Base-by-base conservation (phyloP, 2,329 filamentous ascomycete genomes). In the Talaromyces amestolkiae region DNA sequence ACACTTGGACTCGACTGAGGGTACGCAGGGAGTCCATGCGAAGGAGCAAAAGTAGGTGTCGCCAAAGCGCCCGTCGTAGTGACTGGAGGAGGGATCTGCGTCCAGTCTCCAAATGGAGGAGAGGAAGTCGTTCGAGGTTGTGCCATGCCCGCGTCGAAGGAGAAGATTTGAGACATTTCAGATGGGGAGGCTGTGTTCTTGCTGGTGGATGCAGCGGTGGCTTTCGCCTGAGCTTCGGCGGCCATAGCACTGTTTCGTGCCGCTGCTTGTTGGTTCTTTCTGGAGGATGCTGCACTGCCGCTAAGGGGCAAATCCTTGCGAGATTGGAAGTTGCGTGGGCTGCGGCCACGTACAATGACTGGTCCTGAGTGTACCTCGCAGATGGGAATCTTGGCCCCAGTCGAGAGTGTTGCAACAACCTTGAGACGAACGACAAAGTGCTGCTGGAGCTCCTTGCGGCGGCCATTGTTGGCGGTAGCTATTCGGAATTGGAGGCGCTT, bases 401-500 rank as follows among this genome's bases (percentile, higher is more conserved):
- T 95, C 0, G 91, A 86, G 59, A 98, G 81, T 0, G 92, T 95
- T 17, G 90, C 93, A 69, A 93, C 83, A 10, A 97, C 89, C 77
- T 94, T 96, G 61, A 98, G 82, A 68, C 93, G 90, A 65, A 98
- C 85, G 11, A 96, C 89, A 77, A 98, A 98, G 79, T 98, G 94
- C 75, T 98, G 94, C 75, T 98, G 94, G 54, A 98, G 85, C 76
- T 98, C 94, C 80, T 97, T 96, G 68, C 94, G 86, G 67, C 94
- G 88, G 11, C 94, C 94, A 75, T 98, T 98, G 80, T 98, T 98
- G 65, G 94, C 94, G 9, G 94, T 98, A 19, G 94, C 94, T 76
- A 94, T 96, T 72, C 94, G 86, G 75, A 98, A 98, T 73, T 98
- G 94, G 68, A 98, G 80, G 65, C 94, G 86, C 72, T 95, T 93